phyloP scores from a whole-genome alignment of 2,329 filamentous ascomycete genomes.

The Epichloe aotearoae region DNA sequence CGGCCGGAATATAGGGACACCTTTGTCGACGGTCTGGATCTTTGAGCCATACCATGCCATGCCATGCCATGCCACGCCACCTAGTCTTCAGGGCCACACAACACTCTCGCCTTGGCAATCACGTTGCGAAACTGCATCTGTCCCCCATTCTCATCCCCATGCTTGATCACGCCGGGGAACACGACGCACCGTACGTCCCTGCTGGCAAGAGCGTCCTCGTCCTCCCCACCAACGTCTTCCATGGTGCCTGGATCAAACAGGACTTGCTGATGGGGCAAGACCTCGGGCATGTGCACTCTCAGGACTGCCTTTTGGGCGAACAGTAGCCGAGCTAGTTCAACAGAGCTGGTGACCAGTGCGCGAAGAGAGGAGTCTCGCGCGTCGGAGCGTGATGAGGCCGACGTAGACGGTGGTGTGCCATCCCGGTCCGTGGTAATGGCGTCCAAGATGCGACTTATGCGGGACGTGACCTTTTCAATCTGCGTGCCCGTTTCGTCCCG shows the following conservation, averaged over 20 bases:
- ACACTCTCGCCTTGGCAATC: conserved; percentile 51
- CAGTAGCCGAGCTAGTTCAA: conserved; percentile 43
- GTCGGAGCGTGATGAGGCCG: conserved; percentile 21
- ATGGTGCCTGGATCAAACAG: conserved; percentile 46
- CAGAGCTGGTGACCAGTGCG: conserved; percentile 35
- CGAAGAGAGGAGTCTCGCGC: conserved; percentile 40
- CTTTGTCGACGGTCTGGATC: background rate
- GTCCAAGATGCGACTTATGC: conserved; percentile 36
- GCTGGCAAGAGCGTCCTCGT: conserved; percentile 38
- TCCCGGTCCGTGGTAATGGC: conserved; percentile 28
- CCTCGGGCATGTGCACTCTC: conserved; percentile 39
- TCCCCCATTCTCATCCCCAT: conserved; percentile 51
- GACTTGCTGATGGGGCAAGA: conserved; percentile 37
- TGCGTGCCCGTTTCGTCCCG: conserved; percentile 30
- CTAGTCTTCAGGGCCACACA: conserved; percentile 36
- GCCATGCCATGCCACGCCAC: background rate
- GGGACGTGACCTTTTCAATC: conserved; percentile 29
- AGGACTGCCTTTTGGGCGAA: conserved; percentile 47
- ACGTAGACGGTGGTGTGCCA: conserved; percentile 6
- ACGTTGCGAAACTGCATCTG: conserved; percentile 49
- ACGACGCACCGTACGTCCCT: conserved; percentile 48
- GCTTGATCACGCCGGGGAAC: conserved; percentile 52
- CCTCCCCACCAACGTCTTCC: conserved; percentile 53
- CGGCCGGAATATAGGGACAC: no score
- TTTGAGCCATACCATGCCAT: background rate